phyloP scores from a whole-genome alignment of 2,329 filamentous ascomycete species.

The Tolypocladium sp. region DNA sequence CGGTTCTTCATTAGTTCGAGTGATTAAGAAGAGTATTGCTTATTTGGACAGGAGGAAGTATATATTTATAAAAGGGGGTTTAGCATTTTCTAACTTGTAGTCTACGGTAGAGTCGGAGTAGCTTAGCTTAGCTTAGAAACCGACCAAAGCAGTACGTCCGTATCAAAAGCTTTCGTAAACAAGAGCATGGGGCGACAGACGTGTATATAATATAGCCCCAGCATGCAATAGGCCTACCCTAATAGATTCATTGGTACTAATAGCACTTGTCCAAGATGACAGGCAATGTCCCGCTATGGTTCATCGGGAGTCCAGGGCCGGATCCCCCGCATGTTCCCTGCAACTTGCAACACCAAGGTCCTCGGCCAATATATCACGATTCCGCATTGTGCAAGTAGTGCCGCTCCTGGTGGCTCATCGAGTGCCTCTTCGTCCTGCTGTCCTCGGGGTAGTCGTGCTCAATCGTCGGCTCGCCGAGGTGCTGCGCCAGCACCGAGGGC shows the following conservation, averaged over 20 bases:
- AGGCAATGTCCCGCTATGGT: background rate
- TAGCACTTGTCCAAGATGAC: too few species aligned
- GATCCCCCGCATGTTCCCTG: background rate
- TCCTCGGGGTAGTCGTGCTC: constrained; percentile 21
- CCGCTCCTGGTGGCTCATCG: constrained; percentile 20
- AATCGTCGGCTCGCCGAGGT: constrained; percentile 16
- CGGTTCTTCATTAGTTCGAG: background rate
- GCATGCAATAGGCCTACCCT: too few species aligned
- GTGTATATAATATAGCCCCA: too few species aligned
- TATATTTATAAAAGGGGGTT: background rate
- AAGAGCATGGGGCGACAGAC: background rate
- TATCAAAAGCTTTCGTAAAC: background rate
- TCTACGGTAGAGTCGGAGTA: too few species aligned
- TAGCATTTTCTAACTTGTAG: too few species aligned
- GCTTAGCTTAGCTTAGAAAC: too few species aligned
- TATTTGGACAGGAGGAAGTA: too few species aligned
- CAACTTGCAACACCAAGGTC: background rate
- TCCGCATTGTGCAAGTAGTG: constrained; percentile 9
- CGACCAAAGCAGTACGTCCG: too few species aligned
- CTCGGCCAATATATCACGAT: background rate
- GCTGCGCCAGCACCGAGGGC: constrained; percentile 13
- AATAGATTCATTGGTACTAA: too few species aligned
- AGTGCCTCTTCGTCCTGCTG: constrained; percentile 17
- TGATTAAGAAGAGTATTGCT: too few species aligned
- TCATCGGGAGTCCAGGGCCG: background rate